These are phyloP conservation scores for Zelonia costaricensis DNA, from an alignment of 208 protist genomes.

Conservation along the genomic window DNA sequence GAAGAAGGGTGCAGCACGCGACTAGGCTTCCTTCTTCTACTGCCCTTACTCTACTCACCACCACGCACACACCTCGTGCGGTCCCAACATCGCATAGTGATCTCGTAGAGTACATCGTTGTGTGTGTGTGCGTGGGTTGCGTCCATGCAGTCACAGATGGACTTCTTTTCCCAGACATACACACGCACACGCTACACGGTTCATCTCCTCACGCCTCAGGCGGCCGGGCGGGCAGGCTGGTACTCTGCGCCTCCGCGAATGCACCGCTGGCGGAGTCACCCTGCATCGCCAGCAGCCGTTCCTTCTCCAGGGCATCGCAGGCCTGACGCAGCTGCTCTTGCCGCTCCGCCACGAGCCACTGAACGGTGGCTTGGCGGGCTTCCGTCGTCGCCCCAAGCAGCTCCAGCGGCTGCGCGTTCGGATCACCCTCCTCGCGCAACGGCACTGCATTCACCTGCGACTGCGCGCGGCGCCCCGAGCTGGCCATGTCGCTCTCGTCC, in stretches of 20 bases:
- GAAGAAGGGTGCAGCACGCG: too few species aligned
- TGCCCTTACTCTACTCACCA: too few species aligned
- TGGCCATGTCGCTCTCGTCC: background rate
- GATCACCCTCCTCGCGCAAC: slow-evolving; percentile 7
- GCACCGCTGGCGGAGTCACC: background rate
- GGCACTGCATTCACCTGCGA: background rate
- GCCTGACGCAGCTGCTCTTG: slow-evolving; percentile 35
- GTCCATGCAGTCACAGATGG: too few species aligned
- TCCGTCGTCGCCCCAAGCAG: slow-evolving; percentile 29
- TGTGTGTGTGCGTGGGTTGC: too few species aligned
- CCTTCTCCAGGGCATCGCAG: slow-evolving; percentile 22
- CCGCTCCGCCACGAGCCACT: slow-evolving; percentile 28
- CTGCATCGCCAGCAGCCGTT: slow-evolving; percentile 12
- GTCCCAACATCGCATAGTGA: too few species aligned
- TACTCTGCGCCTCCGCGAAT: slow-evolving; percentile 1
- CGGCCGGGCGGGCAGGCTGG: too few species aligned
- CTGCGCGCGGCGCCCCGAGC: background rate
- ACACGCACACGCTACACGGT: too few species aligned
- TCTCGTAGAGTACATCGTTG: too few species aligned
- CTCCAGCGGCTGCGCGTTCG: slow-evolving; percentile 32
- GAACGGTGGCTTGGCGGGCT: slow-evolving; percentile 20
- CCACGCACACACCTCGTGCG: too few species aligned
- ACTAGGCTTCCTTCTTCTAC: too few species aligned
- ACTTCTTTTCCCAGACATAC: too few species aligned
- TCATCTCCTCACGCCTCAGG: too few species aligned